Evolutionary conservation across 75 land plant genomes (phyloP).

Genomic region (Chamaecyparis obtusa): DNA sequence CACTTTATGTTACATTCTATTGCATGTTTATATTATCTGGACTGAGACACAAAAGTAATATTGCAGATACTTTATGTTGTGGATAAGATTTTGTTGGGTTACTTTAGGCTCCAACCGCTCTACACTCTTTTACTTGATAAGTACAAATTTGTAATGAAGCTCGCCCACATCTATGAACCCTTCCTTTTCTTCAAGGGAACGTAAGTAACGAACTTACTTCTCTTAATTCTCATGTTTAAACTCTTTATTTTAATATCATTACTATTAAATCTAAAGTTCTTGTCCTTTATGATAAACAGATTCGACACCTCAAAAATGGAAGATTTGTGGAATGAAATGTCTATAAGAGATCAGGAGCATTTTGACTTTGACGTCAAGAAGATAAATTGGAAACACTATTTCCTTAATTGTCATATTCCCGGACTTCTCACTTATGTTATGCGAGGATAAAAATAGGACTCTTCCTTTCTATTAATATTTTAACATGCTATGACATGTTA

Average conservation of each 20-base stretch:
- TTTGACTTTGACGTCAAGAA: conserved; percentile 59
- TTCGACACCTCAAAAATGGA: not conserved
- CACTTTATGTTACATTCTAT: too few species aligned
- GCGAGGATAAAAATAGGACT: not conserved
- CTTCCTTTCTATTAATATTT: too few species aligned
- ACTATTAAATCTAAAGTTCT: not conserved
- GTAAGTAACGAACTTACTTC: not conserved
- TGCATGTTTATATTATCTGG: not conserved
- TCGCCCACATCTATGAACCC: not conserved
- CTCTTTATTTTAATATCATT: not conserved
- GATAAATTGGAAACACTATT: conserved; percentile 75
- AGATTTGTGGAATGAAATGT: not conserved
- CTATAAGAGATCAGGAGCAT: conserved; percentile 11
- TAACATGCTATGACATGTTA: too few species aligned
- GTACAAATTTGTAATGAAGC: not conserved
- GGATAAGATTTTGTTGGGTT: not conserved
- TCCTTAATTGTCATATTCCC: conserved; percentile 60
- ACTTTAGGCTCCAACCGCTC: not conserved
- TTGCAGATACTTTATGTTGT: not conserved
- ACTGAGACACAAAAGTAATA: not conserved
- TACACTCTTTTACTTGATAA: not conserved
- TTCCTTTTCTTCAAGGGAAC: not conserved
- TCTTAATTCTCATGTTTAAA: not conserved
- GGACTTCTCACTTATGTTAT: conserved; percentile 50
- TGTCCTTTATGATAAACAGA: not conserved